phyloP scores from a whole-genome alignment of 2,329 filamentous ascomycete species.

The Diaporthe sp. region DNA sequence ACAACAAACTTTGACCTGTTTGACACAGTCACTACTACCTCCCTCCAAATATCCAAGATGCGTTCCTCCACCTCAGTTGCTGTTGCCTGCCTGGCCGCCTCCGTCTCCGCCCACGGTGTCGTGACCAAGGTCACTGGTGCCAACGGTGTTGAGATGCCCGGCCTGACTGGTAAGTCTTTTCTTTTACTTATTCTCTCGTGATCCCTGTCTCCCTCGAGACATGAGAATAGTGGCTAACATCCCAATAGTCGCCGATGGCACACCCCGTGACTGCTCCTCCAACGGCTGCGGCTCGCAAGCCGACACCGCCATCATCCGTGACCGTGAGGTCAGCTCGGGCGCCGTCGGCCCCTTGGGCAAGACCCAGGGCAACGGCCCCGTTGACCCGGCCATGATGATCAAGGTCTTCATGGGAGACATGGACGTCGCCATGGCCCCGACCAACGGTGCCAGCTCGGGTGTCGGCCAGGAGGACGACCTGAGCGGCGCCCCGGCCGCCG shows the following conservation, averaged over 20 bases:
- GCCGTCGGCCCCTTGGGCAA: slow-evolving; percentile 67
- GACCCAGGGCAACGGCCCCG: slow-evolving; percentile 62
- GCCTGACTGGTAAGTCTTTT: slow-evolving; percentile 30
- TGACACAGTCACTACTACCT: slow-evolving; percentile 33
- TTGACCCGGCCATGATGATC: slow-evolving; percentile 65
- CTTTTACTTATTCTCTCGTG: background rate
- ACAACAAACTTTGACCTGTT: slow-evolving; percentile 22
- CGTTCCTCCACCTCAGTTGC: slow-evolving; percentile 31
- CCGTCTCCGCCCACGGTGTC: slow-evolving; percentile 37
- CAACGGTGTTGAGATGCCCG: slow-evolving; percentile 41
- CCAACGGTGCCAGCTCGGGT: slow-evolving; percentile 51
- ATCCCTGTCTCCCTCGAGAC: background rate
- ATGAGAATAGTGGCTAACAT: slow-evolving; percentile 17
- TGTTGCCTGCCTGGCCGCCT: slow-evolving; percentile 36
- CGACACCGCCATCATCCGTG: slow-evolving; percentile 70
- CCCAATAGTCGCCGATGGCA: slow-evolving; percentile 63
- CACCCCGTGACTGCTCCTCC: slow-evolving; percentile 68
- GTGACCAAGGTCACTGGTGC: slow-evolving; percentile 40
- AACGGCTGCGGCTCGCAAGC: slow-evolving; percentile 66
- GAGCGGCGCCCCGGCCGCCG: slow-evolving; percentile 37
- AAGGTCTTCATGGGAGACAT: slow-evolving; percentile 62
- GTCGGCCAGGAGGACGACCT: slow-evolving; percentile 51
- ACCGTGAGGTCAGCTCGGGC: slow-evolving; percentile 61
- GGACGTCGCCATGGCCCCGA: slow-evolving; percentile 45
- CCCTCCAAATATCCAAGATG: slow-evolving; percentile 19